Evolutionary conservation across 345 rosid species (phyloP).

Genomic region (Camelina hispida): DNA sequence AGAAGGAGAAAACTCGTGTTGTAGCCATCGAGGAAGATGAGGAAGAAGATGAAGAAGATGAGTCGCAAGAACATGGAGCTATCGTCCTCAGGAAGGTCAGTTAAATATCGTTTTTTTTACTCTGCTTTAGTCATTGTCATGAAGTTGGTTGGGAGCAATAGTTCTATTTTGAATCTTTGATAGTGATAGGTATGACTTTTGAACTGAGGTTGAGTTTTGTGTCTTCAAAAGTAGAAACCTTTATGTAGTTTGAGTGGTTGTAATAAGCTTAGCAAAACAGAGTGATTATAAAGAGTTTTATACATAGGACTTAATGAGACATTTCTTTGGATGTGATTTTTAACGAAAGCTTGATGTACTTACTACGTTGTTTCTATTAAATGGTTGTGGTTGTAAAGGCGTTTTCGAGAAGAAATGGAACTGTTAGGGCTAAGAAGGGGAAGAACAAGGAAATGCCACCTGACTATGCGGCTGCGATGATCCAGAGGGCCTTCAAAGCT

Average conservation of each 20-base stretch:
- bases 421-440: slow-evolving; percentile 59
- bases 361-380: slow-evolving; percentile 8
- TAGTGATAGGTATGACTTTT: not conserved
- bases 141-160: slow-evolving; percentile 5
- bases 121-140: slow-evolving; percentile 17
- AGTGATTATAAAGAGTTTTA: not conserved
- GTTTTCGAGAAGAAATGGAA: slow-evolving; percentile 69
- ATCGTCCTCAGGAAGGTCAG: slow-evolving; percentile 62
- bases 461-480: slow-evolving; percentile 80
- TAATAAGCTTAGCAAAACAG: not conserved
- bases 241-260: slow-evolving; percentile 4
- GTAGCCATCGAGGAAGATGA: slow-evolving; percentile 67
- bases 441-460: slow-evolving; percentile 77
- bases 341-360: not conserved
- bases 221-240: slow-evolving; percentile 23
- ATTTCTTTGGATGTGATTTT: slow-evolving; percentile 6
- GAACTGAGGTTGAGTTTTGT: slow-evolving; percentile 11
- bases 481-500: slow-evolving; percentile 82
- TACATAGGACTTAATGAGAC: not conserved
- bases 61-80: slow-evolving; percentile 55
- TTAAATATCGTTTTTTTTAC: not conserved
- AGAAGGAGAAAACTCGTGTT: slow-evolving; percentile 56
- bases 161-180: slow-evolving; percentile 3
- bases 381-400: slow-evolving; percentile 56
- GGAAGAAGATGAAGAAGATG: slow-evolving; percentile 49